A percentile compares a stretch with the other conserved stretches of the same genome.
phyloP scores from a whole-genome alignment of 805 yeast species.

The Wickerhamomyces tratensis region DNA sequence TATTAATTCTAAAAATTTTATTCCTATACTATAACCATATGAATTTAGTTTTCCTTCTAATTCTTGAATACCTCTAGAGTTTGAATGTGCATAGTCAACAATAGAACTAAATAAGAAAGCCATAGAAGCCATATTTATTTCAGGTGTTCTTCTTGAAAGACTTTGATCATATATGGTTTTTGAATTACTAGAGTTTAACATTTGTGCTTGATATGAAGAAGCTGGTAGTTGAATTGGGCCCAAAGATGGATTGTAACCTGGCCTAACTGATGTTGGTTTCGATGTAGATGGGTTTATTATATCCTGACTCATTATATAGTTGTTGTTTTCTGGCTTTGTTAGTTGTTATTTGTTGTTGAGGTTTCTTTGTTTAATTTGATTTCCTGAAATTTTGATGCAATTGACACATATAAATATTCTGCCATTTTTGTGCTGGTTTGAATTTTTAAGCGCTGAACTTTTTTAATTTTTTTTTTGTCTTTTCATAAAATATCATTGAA shows the following conservation, averaged over 20 bases:
- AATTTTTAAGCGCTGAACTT: no score
- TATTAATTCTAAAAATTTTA: conserved; percentile 56
- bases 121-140: conserved; percentile 57
- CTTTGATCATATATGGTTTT: conserved; percentile 55
- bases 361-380: no score
- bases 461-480: no score
- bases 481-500: no score
- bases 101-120: conserved; percentile 64
- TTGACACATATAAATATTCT: no score
- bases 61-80: conserved; percentile 61
- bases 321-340: no score
- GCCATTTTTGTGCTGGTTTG: no score
- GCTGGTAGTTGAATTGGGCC: conserved; percentile 20
- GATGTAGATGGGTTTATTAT: conserved; percentile 16
- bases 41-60: conserved; percentile 53
- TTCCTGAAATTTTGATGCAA: no score
- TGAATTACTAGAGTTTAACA: background rate
- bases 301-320: conserved; percentile 2
- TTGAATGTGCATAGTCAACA: conserved; percentile 52
- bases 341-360: no score
- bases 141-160: conserved; percentile 53
- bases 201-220: conserved; percentile 2
- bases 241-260: conserved; percentile 19
- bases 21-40: conserved; percentile 72
- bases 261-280: conserved; percentile 6